Evolutionary conservation across 2,329 filamentous ascomycete genomes (phyloP).

Genomic region (Fusarium papillatum): DNA sequence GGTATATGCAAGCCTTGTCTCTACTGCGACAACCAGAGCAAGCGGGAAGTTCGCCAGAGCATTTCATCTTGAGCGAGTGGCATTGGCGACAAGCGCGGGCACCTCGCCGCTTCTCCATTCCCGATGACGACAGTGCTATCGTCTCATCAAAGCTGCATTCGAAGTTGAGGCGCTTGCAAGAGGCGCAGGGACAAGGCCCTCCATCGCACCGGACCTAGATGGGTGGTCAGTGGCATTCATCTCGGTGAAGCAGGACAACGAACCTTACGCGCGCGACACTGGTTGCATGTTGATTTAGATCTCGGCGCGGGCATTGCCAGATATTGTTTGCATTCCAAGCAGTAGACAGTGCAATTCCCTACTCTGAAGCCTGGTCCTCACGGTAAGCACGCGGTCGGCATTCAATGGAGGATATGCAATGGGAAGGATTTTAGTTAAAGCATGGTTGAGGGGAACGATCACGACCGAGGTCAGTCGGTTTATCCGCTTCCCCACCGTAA

Average conservation of each 20-base stretch:
- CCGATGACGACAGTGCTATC: slow-evolving; percentile 18
- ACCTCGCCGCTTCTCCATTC: slow-evolving; percentile 55
- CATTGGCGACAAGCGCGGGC: slow-evolving; percentile 59
- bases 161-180: slow-evolving; percentile 64
- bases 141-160: slow-evolving; percentile 55
- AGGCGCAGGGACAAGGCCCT: slow-evolving; percentile 59
- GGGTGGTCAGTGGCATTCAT: neutral
- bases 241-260: neutral
- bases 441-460: no score
- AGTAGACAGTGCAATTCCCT: neutral
- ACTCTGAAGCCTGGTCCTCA: neutral
- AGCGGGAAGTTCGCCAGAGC: slow-evolving; percentile 57
- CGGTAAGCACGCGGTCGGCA: neutral
- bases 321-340: neutral
- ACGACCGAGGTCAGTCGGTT: no score
- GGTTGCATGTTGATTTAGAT: neutral
- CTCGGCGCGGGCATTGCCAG: neutral
- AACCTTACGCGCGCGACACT: neutral
- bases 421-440: neutral
- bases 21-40: slow-evolving; percentile 11
- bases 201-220: slow-evolving; percentile 63
- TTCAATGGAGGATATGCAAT: neutral
- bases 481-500: no score
- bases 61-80: slow-evolving; percentile 59
- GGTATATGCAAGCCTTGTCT: slow-evolving; percentile 42